Evolutionary conservation across 371 early-diverging fungal species (phyloP), one percentile per base, ranked within the genome.

Genomic region (Parasitella parasitica): DNA sequence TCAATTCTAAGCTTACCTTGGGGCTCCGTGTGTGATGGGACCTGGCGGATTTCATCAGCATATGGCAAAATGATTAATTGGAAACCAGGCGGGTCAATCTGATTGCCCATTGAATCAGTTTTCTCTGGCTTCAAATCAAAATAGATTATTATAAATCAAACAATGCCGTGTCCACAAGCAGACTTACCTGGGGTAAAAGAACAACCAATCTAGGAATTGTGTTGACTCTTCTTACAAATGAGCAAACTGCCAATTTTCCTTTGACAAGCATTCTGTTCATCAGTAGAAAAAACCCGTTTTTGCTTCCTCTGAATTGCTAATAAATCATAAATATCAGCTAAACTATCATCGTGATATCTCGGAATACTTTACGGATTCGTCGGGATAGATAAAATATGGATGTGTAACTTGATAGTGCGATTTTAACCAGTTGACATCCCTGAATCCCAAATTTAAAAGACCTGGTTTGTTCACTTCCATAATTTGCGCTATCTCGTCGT

Each of bases 341-440:
- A 38, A 38, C 8, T 1, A 26, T 2, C 32, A 46, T 46, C 46
- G 46, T 46, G 24, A 46, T 13, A 46, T 46, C 24, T 46, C 46
- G 46, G 46, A 24, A 46, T 24, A 24, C 24, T 52, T 63, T 75
- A 86, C 89, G 48, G 46, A 61, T 64, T 94, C 92, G 64, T 92
- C 91, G 0, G 94, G 93, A 67, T 86, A 86, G 41, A 93, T 73
- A 72, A 92, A 91, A 51, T 79, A 69, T 8, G 89, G 70, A 67
- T 89, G 88, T 15, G 56, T 57, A 38, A 92, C 63, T 54, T 90
- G 89, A 63, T 86, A 74, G 48, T 89, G 64, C 48, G 67, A 57
- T 41, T 74, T 72, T 8, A 85, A 64, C 0, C 57, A 63, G 22
- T 24, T 35, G 18, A 32, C 63, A 6, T 76, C 72, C 57, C 85